Evolutionary conservation across 345 rosid species (phyloP), one percentile per base, ranked within the genome.

Genomic region (Linum trigynum): DNA sequence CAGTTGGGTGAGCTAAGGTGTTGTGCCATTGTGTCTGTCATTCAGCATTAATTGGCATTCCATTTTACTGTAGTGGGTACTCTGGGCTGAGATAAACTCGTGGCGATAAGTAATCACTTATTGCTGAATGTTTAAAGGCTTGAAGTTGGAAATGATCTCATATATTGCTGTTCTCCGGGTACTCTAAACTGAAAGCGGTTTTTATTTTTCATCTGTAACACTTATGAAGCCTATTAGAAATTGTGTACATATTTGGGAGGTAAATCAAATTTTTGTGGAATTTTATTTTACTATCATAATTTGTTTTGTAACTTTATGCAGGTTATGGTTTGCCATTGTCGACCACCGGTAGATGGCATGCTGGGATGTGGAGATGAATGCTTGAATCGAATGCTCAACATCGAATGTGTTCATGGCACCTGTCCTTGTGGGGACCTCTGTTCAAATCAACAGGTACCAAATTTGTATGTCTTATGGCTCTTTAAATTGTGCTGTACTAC

Each of bases 281-380:
- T 23, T 0, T 23, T 3, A 9, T 48, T 48, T 5, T 48, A 10
- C 53, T 48, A 48, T 48, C 14, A 9, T 48, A 48, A 48, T 48
- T 3, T 48, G 9, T 10, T 48, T 15, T 48, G 11, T 45, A 62
- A 61, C 61, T 68, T 51, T 55, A 69, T 67, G 71, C 85, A 94
- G 99, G 78, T 94, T 70, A 94, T 94, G 99, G 92, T 94, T 69
- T 94, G 99, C 76, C 85, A 88, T 63, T 94, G 99, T 83, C 85
- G 80, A 78, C 77, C 82, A 66, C 81, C 87, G 66, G 73, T 68
- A 63, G 85, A 80, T 62, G 86, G 85, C 50, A 67, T 75, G 62
- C 74, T 78, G 64, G 99, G 99, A 65, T 94, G 99, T 72, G 88
- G 97, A 57, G 99, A 94, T 71, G 91, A 85, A 76, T 94, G 99